A percentile compares a stretch with the other conserved stretches of the same genome.
These are phyloP conservation scores for Paulownia fortunei DNA, from an alignment of 257 asterid genomes.

Conservation along the genomic window DNA sequence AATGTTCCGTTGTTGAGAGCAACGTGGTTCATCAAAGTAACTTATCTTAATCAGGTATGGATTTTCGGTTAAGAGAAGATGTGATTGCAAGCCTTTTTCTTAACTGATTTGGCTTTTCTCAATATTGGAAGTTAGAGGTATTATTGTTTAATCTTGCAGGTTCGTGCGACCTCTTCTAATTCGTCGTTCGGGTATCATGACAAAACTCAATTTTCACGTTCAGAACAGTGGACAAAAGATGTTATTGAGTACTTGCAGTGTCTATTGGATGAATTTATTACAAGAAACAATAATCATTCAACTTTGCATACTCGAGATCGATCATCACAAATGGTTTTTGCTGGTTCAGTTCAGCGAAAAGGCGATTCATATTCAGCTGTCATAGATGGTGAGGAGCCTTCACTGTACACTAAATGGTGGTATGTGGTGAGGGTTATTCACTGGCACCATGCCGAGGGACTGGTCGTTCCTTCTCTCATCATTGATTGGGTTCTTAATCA, in stretches of 20 bases:
- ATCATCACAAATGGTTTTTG: constrained; percentile 65
- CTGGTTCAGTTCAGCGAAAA: constrained; percentile 71
- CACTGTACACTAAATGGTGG: constrained; percentile 97
- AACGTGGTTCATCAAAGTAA: constrained; percentile 97
- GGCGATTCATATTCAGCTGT: constrained; percentile 53
- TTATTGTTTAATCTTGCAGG: constrained; percentile 56
- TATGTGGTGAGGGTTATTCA: constrained; percentile 90
- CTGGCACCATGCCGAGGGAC: constrained; percentile 97
- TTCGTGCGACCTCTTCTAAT: constrained; percentile 74
- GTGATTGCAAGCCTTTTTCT: neutral
- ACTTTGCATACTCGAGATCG: constrained; percentile 64
- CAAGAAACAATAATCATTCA: constrained; percentile 71
- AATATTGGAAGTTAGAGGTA: neutral
- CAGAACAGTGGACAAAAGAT: constrained; percentile 99
- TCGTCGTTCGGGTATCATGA: constrained; percentile 76
- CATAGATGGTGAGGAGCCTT: constrained; percentile 76
- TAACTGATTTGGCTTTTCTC: constrained; percentile 16
- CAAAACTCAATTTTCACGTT: constrained; percentile 78
- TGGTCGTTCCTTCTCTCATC: constrained; percentile 81
- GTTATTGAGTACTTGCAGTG: constrained; percentile 86
- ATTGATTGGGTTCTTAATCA: constrained; percentile 98
- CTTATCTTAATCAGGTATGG: constrained; percentile 95
- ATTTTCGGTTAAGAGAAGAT: constrained; percentile 16
- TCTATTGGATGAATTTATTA: constrained; percentile 84
- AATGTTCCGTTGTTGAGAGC: constrained; percentile 93